A percentile compares a stretch with the other conserved stretches of the same genome.
phyloP scores from a whole-genome alignment of 1,284 basidiomycete genomes.

The Ustilago cynodontis region DNA sequence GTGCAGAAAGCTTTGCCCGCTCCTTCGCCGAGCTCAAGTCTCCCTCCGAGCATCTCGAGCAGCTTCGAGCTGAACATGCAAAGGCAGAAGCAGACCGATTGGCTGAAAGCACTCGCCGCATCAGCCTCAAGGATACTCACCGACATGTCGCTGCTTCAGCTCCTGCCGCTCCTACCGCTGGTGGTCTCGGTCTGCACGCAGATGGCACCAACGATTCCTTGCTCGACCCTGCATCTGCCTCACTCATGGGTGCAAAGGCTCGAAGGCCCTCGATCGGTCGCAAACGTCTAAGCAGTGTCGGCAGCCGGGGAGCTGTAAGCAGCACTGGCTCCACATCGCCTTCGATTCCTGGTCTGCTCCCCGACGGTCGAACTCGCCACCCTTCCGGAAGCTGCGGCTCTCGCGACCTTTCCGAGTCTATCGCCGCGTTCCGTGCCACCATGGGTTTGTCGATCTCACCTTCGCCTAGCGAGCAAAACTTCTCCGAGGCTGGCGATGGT shows the following conservation, averaged over 20 bases:
- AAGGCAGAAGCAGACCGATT: slow-evolving; percentile 25
- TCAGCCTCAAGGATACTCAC: slow-evolving; percentile 24
- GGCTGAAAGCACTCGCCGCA: slow-evolving; percentile 25
- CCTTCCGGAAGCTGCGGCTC: slow-evolving; percentile 47
- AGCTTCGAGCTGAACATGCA: slow-evolving; percentile 41
- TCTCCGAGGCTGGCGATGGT: slow-evolving; percentile 10
- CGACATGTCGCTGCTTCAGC: slow-evolving; percentile 9
- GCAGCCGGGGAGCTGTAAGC: slow-evolving; percentile 16
- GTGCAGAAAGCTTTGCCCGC: slow-evolving; percentile 46
- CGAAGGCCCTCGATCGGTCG: slow-evolving; percentile 1
- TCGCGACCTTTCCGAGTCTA: slow-evolving; percentile 38
- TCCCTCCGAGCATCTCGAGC: slow-evolving; percentile 36
- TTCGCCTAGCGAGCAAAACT: slow-evolving; percentile 29
- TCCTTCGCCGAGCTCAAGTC: slow-evolving; percentile 51
- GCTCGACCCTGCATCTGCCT: slow-evolving; percentile 19
- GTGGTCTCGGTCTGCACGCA: slow-evolving; percentile 24
- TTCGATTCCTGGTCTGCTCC: slow-evolving; percentile 40
- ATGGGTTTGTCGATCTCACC: slow-evolving; percentile 51
- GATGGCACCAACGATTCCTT: not conserved
- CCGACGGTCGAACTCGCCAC: slow-evolving; percentile 52
- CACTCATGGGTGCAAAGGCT: not conserved
- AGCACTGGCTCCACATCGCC: slow-evolving; percentile 31
- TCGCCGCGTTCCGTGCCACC: slow-evolving; percentile 42
- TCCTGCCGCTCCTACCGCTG: slow-evolving; percentile 9
- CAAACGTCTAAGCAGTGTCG: slow-evolving; percentile 16